Conservation (phyloP, 768 basidiomycete species). For the Boletus tylopilopsis region DNA sequence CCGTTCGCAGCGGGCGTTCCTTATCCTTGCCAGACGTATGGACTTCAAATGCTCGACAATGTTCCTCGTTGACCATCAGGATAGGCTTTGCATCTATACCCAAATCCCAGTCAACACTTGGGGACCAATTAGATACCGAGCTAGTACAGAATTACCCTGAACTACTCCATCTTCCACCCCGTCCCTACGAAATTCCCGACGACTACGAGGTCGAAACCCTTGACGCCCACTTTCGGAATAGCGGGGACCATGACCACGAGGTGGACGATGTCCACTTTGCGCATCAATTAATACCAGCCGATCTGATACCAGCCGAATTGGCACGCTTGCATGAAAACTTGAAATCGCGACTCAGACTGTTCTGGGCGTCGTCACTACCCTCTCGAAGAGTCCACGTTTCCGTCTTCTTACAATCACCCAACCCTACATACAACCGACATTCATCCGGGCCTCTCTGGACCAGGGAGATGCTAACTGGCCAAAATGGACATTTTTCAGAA, state of each 20-base stretch:
- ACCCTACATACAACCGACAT: slow-evolving; percentile 24
- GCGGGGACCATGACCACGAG: slow-evolving; percentile 19
- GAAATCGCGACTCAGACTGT: slow-evolving; percentile 69
- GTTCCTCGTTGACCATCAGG: slow-evolving; percentile 1
- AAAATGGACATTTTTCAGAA: slow-evolving; percentile 72
- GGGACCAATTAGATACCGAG: slow-evolving; percentile 22
- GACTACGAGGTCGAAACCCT: slow-evolving; percentile 55
- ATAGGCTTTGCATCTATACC: slow-evolving; percentile 74
- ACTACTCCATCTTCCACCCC: slow-evolving; percentile 46
- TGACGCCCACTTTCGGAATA: slow-evolving; percentile 46
- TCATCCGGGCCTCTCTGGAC: slow-evolving; percentile 43
- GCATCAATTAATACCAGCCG: slow-evolving; percentile 21
- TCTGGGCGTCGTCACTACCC: slow-evolving; percentile 74
- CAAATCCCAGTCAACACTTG: slow-evolving; percentile 41
- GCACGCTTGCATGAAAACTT: slow-evolving; percentile 69
- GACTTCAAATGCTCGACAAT: not conserved
- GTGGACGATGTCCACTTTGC: slow-evolving; percentile 9
- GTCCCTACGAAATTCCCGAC: slow-evolving; percentile 57
- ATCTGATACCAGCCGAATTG: slow-evolving; percentile 32
- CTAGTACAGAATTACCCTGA: slow-evolving; percentile 28
- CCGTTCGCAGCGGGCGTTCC: slow-evolving; percentile 73
- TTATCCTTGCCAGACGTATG: slow-evolving; percentile 73
- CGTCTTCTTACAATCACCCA: slow-evolving; percentile 42
- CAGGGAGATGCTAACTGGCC: slow-evolving; percentile 50
- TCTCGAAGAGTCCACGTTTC: slow-evolving; percentile 59